Evolutionary conservation across 371 early-diverging fungal species (phyloP), one percentile per base, ranked within the genome.

Genomic region (Mucor plumbeus): DNA sequence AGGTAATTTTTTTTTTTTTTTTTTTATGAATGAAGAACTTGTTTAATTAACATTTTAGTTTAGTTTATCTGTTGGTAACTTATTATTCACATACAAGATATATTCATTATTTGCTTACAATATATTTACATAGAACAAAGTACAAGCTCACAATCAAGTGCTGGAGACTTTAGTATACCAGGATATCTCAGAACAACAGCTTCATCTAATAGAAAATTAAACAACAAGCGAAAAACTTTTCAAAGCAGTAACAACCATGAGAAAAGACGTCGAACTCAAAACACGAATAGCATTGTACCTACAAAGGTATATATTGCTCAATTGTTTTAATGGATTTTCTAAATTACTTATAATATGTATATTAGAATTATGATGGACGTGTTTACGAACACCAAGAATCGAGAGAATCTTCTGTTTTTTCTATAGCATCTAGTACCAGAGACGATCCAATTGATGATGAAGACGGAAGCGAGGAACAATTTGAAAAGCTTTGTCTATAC

Each of bases 161-260:
- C 1, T 21, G 21, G 26, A 10, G 50, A 31, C 14, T 55, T 55
- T 33, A 55, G 55, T 34, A 7, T 55, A 0, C 55, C 55, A n/a
- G 55, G 55, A 55, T 55, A 55, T 33, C 35, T 55, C n/a, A 14
- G 55, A 55, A n/a, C 55, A 15, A 55, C 55, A n/a, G 38, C 55
- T 8, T 55, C 55, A 33, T 13, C 55, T 14, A 55, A 34, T 15
- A 55, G 17, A 14, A 55, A 55, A 55, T 3, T 5, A 5, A 55
- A 34, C 5, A 11, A 1, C 4, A 55, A 55, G 17, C 55, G 34
- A 55, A 35, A 55, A 14, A 15, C 13, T 0, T 5, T 14, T 5
- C 21, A 50, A 11, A 26, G 11, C 4, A 50, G 7, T 4, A 26
- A 26, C 11, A 48, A 41, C 10, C 15, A 26, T 48, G 19, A 10